Evolutionary conservation across 1,139 yeast species (phyloP).

Genomic region (Lodderomyces orthopsilosis): DNA sequence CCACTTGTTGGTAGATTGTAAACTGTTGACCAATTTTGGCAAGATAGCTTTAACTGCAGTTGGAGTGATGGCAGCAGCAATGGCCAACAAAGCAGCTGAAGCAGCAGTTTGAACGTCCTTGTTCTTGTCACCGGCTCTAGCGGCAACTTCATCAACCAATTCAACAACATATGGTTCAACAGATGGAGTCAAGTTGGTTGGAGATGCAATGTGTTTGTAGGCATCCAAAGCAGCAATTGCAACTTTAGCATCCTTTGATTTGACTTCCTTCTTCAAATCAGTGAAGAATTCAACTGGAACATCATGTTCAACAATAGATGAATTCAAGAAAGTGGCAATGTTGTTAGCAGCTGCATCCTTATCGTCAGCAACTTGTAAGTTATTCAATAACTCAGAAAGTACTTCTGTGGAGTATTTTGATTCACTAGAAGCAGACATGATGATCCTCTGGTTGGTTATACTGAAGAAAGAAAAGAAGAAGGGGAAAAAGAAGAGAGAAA

Average conservation of each 20-base stretch:
- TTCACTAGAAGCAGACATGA: slow-evolving; percentile 63
- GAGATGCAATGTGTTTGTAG: slow-evolving; percentile 78
- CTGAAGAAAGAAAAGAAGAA: slow-evolving; percentile 8
- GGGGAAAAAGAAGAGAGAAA: slow-evolving; percentile 1
- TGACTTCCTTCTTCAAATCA: slow-evolving; percentile 71
- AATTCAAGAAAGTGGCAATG: slow-evolving; percentile 91
- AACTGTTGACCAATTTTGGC: slow-evolving; percentile 72
- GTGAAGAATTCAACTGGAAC: slow-evolving; percentile 87
- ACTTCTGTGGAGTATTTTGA: slow-evolving; percentile 71
- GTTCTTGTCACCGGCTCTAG: slow-evolving; percentile 89
- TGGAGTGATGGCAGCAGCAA: slow-evolving; percentile 85
- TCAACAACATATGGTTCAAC: slow-evolving; percentile 93
- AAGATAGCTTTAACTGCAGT: slow-evolving; percentile 86
- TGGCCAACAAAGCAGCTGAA: slow-evolving; percentile 66
- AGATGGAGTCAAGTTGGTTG: slow-evolving; percentile 78
- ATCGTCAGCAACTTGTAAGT: slow-evolving; percentile 90
- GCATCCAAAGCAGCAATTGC: slow-evolving; percentile 82
- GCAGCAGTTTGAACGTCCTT: slow-evolving; percentile 71
- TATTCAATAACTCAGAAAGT: slow-evolving; percentile 89
- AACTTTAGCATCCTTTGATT: slow-evolving; percentile 63
- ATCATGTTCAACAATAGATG: slow-evolving; percentile 97
- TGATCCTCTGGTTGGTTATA: slow-evolving; percentile 21
- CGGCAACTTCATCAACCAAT: slow-evolving; percentile 66
- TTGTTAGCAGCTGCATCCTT: slow-evolving; percentile 85
- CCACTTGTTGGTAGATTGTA: slow-evolving; percentile 87